Percentiles rank a stretch among this genome's conserved stretches.
These are phyloP conservation scores for Colletotrichum camelliae DNA, from an alignment of 2,329 filamentous ascomycete species.

Conservation along the genomic window DNA sequence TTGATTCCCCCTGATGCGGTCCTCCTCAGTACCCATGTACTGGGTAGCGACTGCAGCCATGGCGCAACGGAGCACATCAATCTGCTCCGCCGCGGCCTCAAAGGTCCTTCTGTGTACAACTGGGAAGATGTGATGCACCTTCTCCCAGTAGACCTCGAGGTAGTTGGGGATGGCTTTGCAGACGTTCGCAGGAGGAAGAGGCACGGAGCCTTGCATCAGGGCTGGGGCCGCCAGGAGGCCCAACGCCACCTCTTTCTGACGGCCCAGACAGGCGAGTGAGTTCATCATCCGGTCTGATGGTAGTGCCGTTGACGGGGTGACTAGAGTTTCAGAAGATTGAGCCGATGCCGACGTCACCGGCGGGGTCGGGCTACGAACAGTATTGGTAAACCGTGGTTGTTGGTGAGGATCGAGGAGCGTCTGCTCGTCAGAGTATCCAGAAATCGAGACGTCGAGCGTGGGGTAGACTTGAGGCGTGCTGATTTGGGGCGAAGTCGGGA, in stretches of 20 bases:
- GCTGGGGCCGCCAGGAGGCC: constrained; percentile 39
- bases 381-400: constrained; percentile 41
- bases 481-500: constrained; percentile 29
- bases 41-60: constrained; percentile 65
- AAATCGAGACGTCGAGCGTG: constrained; percentile 38
- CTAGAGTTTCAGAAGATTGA: constrained; percentile 54
- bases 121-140: constrained; percentile 53
- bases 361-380: constrained; percentile 57
- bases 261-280: constrained; percentile 40
- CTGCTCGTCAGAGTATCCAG: constrained; percentile 40
- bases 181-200: constrained; percentile 31
- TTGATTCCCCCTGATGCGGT: constrained; percentile 54
- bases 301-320: constrained; percentile 48
- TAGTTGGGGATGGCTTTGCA: constrained; percentile 54
- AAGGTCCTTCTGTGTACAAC: constrained; percentile 54
- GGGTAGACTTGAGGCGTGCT: constrained; percentile 33
- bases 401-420: constrained; percentile 39
- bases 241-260: constrained; percentile 46
- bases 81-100: constrained; percentile 42
- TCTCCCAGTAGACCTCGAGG: constrained; percentile 59
- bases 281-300: constrained; percentile 37
- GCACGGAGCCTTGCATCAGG: constrained; percentile 41
- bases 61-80: constrained; percentile 53
- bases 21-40: constrained; percentile 51
- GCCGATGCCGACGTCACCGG: constrained; percentile 46